Percentiles rank a stretch among this genome's conserved stretches.
These are phyloP conservation scores for Wickerhamomyces sydowiorum DNA, from an alignment of 805 yeast species.

Conservation along the genomic window DNA sequence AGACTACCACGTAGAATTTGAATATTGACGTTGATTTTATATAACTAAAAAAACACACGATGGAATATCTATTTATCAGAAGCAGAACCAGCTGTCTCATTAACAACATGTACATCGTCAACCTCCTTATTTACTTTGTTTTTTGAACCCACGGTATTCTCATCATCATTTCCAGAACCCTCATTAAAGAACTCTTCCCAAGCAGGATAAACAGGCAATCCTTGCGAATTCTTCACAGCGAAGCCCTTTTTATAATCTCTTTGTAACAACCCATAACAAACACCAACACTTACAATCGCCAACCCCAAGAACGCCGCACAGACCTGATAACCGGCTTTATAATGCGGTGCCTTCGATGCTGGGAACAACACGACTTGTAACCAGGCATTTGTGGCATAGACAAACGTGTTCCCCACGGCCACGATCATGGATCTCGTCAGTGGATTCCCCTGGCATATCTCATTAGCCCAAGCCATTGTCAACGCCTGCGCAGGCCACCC, in stretches of 20 bases:
- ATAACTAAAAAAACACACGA: too few species aligned
- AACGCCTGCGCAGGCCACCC: constrained; percentile 22
- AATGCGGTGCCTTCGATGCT: constrained; percentile 28
- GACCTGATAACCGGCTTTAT: constrained; percentile 27
- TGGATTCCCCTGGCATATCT: constrained; percentile 20
- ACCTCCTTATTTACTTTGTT: background rate
- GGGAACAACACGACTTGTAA: constrained; percentile 28
- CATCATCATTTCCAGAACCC: background rate
- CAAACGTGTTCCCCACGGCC: constrained; percentile 26
- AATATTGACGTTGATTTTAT: too few species aligned
- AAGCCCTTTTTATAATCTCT: constrained; percentile 29
- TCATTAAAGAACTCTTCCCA: constrained; percentile 9
- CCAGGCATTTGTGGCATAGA: constrained; percentile 30
- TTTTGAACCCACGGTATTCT: background rate
- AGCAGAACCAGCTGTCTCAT: background rate
- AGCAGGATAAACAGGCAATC: constrained; percentile 11
- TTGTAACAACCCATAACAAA: constrained; percentile 26
- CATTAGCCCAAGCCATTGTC: constrained; percentile 25
- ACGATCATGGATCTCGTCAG: constrained; percentile 22
- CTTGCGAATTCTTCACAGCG: constrained; percentile 8
- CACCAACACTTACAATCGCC: constrained; percentile 5
- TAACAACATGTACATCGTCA: background rate
- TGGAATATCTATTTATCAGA: too few species aligned
- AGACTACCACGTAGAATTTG: too few species aligned
- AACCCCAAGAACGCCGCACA: constrained; percentile 15